Evolutionary conservation across 176 grass and related monocot species (phyloP).

Genomic region (Calamus simplicifolius): DNA sequence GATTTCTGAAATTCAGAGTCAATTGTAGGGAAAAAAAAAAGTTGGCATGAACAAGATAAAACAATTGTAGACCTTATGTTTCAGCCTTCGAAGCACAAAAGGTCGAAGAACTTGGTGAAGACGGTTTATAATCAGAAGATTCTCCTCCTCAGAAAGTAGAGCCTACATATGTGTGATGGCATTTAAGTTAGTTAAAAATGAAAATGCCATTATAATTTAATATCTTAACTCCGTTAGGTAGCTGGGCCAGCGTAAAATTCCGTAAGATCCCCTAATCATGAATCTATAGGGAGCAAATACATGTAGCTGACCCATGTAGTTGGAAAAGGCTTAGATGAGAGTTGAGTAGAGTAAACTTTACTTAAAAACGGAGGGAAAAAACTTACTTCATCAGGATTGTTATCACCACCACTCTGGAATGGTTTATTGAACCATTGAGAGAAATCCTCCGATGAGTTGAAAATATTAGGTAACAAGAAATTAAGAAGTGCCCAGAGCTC

Average conservation of each 20-base stretch:
- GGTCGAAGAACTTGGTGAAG: slow-evolving; percentile 99
- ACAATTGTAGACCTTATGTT: slow-evolving; percentile 71
- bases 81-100: slow-evolving; percentile 94
- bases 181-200: too few relatives aligned
- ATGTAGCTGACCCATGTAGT: too few relatives aligned
- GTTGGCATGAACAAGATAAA: slow-evolving; percentile 21
- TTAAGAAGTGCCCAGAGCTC: slow-evolving; percentile 98
- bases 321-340: too few relatives aligned
- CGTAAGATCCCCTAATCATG: too few relatives aligned
- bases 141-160: slow-evolving; percentile 98
- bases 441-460: slow-evolving; percentile 98
- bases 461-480: slow-evolving; percentile 92
- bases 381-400: slow-evolving; percentile 74
- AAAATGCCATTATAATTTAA: too few relatives aligned
- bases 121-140: slow-evolving; percentile 99
- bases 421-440: slow-evolving; percentile 99
- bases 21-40: neutral
- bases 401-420: slow-evolving; percentile 82
- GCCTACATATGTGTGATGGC: slow-evolving; percentile 29
- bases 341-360: too few relatives aligned
- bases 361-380: neutral
- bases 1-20: too few relatives aligned
- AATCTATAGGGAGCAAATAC: too few relatives aligned
- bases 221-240: too few relatives aligned
- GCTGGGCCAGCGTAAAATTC: too few relatives aligned